phyloP scores from a whole-genome alignment of 805 yeast species.

The Zygosaccharomyces bisporus region DNA sequence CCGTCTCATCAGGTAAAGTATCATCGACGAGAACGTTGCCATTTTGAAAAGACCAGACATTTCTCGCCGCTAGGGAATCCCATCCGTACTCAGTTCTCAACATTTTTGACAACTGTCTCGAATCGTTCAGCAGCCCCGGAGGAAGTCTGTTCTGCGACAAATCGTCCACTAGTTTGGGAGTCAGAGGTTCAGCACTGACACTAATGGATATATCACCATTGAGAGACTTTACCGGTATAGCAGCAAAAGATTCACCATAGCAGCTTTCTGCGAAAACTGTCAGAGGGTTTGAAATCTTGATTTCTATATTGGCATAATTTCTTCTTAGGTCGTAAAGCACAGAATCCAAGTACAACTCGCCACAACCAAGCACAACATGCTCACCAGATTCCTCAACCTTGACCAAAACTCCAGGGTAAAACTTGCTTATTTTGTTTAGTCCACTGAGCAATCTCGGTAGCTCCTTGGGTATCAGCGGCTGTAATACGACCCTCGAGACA shows the following conservation, averaged over 20 bases:
- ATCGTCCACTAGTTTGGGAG: constrained; percentile 44
- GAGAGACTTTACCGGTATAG: constrained; percentile 57
- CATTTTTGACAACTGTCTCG: constrained; percentile 49
- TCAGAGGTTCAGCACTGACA: constrained; percentile 72
- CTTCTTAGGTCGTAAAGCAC: constrained; percentile 70
- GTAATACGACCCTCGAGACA: constrained; percentile 76
- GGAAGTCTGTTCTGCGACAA: constrained; percentile 39
- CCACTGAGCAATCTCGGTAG: constrained; percentile 71
- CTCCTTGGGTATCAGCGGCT: constrained; percentile 76
- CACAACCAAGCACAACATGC: constrained; percentile 72
- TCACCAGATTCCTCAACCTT: constrained; percentile 88
- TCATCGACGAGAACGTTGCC: constrained; percentile 65
- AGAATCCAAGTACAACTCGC: constrained; percentile 86
- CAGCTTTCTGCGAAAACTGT: constrained; percentile 78
- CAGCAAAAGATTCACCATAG: constrained; percentile 58
- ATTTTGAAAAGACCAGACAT: constrained; percentile 76
- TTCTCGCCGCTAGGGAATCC: constrained; percentile 81
- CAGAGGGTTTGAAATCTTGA: constrained; percentile 82
- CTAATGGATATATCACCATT: constrained; percentile 57
- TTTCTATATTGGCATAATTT: constrained; percentile 58
- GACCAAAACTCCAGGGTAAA: constrained; percentile 64
- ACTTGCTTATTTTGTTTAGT: constrained; percentile 53
- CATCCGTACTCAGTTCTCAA: constrained; percentile 61
- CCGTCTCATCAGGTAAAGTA: constrained; percentile 67
- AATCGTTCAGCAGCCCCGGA: constrained; percentile 40